phyloP scores from a whole-genome alignment of 257 asterid genomes.

The Solanum chmielewskii region DNA sequence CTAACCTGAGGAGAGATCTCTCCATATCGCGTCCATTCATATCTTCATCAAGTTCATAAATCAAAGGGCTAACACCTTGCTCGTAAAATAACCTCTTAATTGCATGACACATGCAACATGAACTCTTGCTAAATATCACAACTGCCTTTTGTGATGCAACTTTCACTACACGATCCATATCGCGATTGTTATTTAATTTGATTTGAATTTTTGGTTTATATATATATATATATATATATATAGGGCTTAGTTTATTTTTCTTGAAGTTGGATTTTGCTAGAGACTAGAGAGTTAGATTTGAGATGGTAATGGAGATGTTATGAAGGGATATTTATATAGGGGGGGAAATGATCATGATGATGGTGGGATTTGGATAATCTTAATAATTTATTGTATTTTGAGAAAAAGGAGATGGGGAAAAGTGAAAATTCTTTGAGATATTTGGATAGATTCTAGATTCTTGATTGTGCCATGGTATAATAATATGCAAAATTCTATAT shows the following conservation, averaged over 20 bases:
- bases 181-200: no score
- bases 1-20: constrained; percentile 34
- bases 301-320: not conserved
- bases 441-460: constrained; percentile 20
- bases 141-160: constrained; percentile 56
- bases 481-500: not conserved
- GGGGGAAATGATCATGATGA: not conserved
- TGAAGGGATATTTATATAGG: not conserved
- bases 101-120: constrained; percentile 88
- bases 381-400: not conserved
- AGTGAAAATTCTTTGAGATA: constrained; percentile 33
- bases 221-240: no score
- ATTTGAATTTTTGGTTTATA: not conserved
- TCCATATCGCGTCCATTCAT: constrained; percentile 45
- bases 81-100: constrained; percentile 62
- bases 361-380: not conserved
- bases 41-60: constrained; percentile 52
- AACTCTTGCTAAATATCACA: constrained; percentile 71
- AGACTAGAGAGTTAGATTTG: not conserved
- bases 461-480: constrained; percentile 1
- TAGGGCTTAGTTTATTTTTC: not conserved
- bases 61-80: constrained; percentile 72
- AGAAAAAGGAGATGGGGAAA: not conserved
- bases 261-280: not conserved
- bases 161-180: constrained; percentile 46